These are phyloP conservation scores for Pestalotiopsis sp. DNA, from an alignment of 2,329 filamentous ascomycete species.

Conservation along the genomic window DNA sequence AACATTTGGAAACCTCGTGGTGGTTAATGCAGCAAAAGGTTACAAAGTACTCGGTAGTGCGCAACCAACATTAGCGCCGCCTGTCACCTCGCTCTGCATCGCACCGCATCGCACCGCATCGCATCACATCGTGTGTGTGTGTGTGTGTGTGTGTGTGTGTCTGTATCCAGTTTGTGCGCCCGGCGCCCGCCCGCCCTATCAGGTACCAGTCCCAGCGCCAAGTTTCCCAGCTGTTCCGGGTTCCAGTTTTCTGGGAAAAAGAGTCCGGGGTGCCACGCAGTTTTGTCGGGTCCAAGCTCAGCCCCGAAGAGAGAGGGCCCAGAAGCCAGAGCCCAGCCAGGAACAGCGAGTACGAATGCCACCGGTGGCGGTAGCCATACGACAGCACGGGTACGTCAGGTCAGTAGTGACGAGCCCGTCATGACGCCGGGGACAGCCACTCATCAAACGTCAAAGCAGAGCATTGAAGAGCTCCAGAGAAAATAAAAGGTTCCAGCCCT, in stretches of 20 bases:
- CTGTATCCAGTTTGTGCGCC: too few relatives aligned
- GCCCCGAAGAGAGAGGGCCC: background rate
- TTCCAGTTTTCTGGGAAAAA: slow-evolving; percentile 12
- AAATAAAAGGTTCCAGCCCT: background rate
- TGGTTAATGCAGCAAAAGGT: background rate
- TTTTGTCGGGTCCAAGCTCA: background rate
- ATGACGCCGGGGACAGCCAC: too few relatives aligned
- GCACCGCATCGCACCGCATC: background rate
- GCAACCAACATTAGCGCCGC: background rate
- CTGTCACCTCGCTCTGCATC: background rate
- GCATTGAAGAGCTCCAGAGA: too few relatives aligned
- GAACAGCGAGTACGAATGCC: background rate
- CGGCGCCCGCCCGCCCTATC: background rate
- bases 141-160: background rate
- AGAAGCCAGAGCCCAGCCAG: background rate
- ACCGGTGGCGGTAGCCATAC: too few relatives aligned
- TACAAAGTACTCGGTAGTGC: background rate
- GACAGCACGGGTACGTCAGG: too few relatives aligned
- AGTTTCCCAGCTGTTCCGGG: background rate
- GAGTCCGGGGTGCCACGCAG: slow-evolving; percentile 12
- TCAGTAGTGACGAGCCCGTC: too few relatives aligned
- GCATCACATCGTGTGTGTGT: too few relatives aligned
- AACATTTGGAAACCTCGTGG: background rate
- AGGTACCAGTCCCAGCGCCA: background rate
- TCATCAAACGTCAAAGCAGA: too few relatives aligned